A percentile compares a stretch with the other conserved stretches of the same genome.
Evolutionary conservation across 495 filamentous ascomycete species (phyloP).

Genomic region (Lepidopterella palustris): DNA sequence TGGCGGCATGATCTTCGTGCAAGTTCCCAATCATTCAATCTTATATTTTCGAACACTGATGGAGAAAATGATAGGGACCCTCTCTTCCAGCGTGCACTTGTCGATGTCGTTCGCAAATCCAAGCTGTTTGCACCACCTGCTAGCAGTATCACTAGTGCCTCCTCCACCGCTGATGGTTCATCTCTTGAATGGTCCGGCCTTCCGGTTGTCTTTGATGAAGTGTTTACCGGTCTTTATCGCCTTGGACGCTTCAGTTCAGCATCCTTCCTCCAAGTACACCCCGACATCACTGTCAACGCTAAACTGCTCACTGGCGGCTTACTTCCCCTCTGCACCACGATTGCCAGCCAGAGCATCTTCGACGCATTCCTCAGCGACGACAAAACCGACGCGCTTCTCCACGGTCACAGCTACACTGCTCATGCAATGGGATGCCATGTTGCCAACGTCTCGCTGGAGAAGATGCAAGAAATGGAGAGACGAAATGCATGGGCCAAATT

Average conservation of each 20-base stretch:
- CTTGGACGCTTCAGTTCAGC: constrained; percentile 60
- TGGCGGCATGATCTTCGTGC: constrained; percentile 72
- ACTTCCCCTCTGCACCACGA: constrained; percentile 63
- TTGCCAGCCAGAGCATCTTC: constrained; percentile 66
- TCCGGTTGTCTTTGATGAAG: constrained; percentile 71
- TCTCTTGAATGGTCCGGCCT: constrained; percentile 57
- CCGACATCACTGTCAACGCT: constrained; percentile 69
- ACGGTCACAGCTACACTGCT: constrained; percentile 77
- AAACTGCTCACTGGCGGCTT: constrained; percentile 74
- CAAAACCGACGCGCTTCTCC: constrained; percentile 66
- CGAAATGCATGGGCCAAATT: constrained; percentile 44
- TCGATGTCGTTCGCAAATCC: constrained; percentile 52
- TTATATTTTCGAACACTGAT: constrained; percentile 15
- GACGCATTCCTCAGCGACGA: constrained; percentile 57
- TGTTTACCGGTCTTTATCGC: constrained; percentile 75
- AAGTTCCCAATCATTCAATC: constrained; percentile 26
- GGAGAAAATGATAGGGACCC: constrained; percentile 53
- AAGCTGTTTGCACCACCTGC: constrained; percentile 44
- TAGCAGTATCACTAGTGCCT: constrained; percentile 19
- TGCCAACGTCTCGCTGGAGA: constrained; percentile 51
- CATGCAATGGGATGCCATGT: constrained; percentile 71
- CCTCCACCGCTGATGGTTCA: neutral
- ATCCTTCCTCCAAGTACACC: constrained; percentile 56
- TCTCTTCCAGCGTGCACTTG: constrained; percentile 64
- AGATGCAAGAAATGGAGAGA: constrained; percentile 50